Conservation (phyloP, 345 rosid genomes). For the Kandelia obovata region DNA sequence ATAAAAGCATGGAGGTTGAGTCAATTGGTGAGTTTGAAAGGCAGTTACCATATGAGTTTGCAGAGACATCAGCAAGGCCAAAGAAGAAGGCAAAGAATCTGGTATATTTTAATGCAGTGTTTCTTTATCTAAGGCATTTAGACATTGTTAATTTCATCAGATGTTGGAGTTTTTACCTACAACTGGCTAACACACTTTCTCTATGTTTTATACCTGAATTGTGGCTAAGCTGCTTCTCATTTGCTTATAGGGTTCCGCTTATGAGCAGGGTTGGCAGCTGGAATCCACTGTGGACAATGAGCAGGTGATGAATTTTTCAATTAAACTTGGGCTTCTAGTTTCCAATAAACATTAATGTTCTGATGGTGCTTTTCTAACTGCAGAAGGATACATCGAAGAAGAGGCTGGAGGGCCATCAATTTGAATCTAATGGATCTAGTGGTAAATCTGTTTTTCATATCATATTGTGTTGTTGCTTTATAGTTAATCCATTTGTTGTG, state of each 20-base stretch:
- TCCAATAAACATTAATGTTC: neutral
- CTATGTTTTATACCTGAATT: slow-evolving; percentile 13
- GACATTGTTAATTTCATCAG: slow-evolving; percentile 23
- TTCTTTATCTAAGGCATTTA: neutral
- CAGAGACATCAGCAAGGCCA: slow-evolving; percentile 72
- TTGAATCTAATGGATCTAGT: slow-evolving; percentile 69
- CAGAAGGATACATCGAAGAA: slow-evolving; percentile 76
- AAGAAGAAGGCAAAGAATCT: slow-evolving; percentile 68
- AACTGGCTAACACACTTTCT: neutral
- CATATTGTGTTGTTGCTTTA: slow-evolving; percentile 8
- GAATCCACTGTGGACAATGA: slow-evolving; percentile 61
- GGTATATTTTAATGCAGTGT: slow-evolving; percentile 31
- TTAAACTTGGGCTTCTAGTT: neutral
- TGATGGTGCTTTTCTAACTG: slow-evolving; percentile 22
- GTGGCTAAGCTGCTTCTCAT: slow-evolving; percentile 22
- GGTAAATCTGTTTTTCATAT: slow-evolving; percentile 39
- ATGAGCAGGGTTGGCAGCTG: slow-evolving; percentile 77
- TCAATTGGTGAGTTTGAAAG: slow-evolving; percentile 67
- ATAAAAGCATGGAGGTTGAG: slow-evolving; percentile 79
- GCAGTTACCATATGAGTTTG: slow-evolving; percentile 64
- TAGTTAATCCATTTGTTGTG: slow-evolving; percentile 3
- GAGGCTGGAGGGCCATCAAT: slow-evolving; percentile 67
- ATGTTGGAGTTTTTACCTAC: slow-evolving; percentile 6
- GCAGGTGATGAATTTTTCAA: slow-evolving; percentile 48
- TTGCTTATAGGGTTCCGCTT: slow-evolving; percentile 66